Evolutionary conservation across 257 asterid species (phyloP), one percentile per base, ranked within the genome.

Genomic region (Jaltomata sinuosa): DNA sequence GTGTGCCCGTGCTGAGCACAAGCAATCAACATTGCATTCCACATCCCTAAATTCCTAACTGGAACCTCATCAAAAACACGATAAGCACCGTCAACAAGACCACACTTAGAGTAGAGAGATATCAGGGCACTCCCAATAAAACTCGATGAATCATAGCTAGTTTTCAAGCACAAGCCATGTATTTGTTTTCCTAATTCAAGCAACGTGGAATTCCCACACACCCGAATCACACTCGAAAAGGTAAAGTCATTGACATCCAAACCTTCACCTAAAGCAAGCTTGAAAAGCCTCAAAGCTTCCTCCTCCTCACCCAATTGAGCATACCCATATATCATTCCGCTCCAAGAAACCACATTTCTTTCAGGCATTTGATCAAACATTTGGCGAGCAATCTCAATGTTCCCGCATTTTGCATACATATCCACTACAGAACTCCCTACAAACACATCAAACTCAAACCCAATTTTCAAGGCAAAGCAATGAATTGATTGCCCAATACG

Each of bases 321-420:
- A 72, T 94, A 96, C 67, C 98, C 97, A 54, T 91, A 90, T 67
- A 94, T 94, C 94, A 96, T 91, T 67, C 95, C 94, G 84, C 91
- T 94, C 99, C 98, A 96, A 3, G 98, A 91, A 74, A 96, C 99
- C 79, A 93, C 95, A 88, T 94, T 96, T 83, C 88, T 90, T 3
- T 87, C 91, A 0, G 99, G 98, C 98, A 96, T 94, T 90, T 87
- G 91, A 83, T 94, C 98, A 16, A 96, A 96, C 98, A 94, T 2
- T 86, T 88, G 90, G 89, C 97, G 85, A 7, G 98, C 98, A 80
- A 87, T 86, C 0, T 45, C 84, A 45, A 94, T 78, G 25, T 83
- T 87, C 84, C 94, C 94, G 59, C 96, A 93, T 88, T 96, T 93
- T 0, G 94, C 95, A 27, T 96, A 94, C 98, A 93, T 93, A 72